Evolutionary conservation across 2,329 filamentous ascomycete species (phyloP).

Genomic region (Byssothecium circinans): DNA sequence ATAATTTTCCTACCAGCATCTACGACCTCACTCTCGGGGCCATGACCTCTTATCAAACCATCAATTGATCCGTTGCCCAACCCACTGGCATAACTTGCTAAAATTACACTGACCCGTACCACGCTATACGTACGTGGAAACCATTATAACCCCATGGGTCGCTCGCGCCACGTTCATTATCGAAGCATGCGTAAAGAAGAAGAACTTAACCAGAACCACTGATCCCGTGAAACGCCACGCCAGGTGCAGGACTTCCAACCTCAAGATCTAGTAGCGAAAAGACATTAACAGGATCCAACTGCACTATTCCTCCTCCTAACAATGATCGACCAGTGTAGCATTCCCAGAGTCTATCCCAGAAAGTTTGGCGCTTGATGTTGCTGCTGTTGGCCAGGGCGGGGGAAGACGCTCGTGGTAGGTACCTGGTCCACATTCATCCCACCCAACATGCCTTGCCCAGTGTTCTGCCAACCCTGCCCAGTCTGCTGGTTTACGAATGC

Average conservation of each 20-base stretch:
- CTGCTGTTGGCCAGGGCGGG: conserved; percentile 64
- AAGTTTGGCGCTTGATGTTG: conserved; percentile 31
- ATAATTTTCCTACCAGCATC: no score
- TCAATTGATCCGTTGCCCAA: no score
- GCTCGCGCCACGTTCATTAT: background rate
- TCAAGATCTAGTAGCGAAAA: background rate
- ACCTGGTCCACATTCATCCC: conserved; percentile 72
- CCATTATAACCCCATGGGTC: background rate
- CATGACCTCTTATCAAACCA: no score
- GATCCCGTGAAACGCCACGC: background rate
- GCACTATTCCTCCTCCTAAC: no score
- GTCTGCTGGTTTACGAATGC: conserved; percentile 87
- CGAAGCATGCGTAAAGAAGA: background rate
- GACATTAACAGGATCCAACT: no score
- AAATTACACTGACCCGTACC: background rate
- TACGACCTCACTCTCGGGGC: no score
- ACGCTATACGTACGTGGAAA: background rate
- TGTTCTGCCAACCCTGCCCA: conserved; percentile 84
- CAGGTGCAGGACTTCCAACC: background rate
- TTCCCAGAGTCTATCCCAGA: conserved; percentile 21
- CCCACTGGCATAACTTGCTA: background rate
- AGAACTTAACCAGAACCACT: background rate
- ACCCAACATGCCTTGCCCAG: conserved; percentile 73
- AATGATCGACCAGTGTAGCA: background rate
- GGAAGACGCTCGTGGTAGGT: conserved; percentile 81